Percentiles rank a stretch among this genome's conserved stretches.
Conservation (phyloP, 495 filamentous ascomycete species). For the Halenospora varia region DNA sequence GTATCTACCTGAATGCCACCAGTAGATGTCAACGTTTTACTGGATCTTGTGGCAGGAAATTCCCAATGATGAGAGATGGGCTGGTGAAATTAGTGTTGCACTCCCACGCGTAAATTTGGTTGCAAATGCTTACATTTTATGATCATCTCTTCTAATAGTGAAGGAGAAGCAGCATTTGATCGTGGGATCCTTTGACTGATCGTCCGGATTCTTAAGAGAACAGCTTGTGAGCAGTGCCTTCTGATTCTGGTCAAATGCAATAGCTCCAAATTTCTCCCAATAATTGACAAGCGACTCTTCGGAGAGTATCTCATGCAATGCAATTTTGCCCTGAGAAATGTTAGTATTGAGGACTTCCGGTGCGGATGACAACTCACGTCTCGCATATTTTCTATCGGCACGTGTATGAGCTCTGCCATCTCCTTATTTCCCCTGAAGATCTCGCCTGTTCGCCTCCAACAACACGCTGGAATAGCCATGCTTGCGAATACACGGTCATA, state of each 20-base stretch:
- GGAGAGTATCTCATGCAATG: slow-evolving; percentile 91
- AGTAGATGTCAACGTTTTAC: slow-evolving; percentile 20
- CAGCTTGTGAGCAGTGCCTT: slow-evolving; percentile 96
- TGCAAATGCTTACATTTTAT: slow-evolving; percentile 78
- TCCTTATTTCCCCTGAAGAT: slow-evolving; percentile 98
- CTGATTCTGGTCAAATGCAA: slow-evolving; percentile 93
- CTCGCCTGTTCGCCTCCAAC: slow-evolving; percentile 94
- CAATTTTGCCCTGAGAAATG: slow-evolving; percentile 87
- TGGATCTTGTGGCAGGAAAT: slow-evolving; percentile 74
- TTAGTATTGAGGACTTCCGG: too few species aligned
- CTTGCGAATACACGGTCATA: slow-evolving; percentile 98
- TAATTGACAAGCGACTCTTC: slow-evolving; percentile 94
- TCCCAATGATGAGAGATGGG: slow-evolving; percentile 90
- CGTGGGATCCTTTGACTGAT: slow-evolving; percentile 62
- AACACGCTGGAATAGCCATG: slow-evolving; percentile 97
- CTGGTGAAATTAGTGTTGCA: slow-evolving; percentile 39
- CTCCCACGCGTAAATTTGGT: background rate
- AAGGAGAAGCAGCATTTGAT: slow-evolving; percentile 97
- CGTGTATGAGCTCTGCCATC: slow-evolving; percentile 95
- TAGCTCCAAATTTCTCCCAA: slow-evolving; percentile 99
- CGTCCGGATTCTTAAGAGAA: slow-evolving; percentile 80
- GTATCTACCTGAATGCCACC: slow-evolving; percentile 7
- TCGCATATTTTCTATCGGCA: slow-evolving; percentile 84
- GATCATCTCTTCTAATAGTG: slow-evolving; percentile 86
- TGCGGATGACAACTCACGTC: slow-evolving; percentile 59